Evolutionary conservation across 129 eudicot genomes (phyloP).

Genomic region (Ambrosia trifida): DNA sequence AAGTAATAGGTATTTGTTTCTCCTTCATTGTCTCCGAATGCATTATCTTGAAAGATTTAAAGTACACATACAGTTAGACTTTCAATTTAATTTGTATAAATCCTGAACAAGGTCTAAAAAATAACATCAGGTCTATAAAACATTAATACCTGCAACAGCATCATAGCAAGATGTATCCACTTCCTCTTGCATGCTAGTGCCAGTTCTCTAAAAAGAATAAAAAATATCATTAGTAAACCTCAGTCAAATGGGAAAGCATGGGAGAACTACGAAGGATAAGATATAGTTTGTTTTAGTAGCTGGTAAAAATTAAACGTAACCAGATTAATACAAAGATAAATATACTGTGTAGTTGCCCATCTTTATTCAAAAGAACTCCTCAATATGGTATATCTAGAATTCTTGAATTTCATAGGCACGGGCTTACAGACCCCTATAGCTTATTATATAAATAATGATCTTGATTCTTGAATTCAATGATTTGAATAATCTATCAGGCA

Average conservation of each 20-base stretch:
- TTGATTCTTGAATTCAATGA: neutral
- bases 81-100: neutral
- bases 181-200: conserved; percentile 66
- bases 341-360: neutral
- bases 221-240: conserved; percentile 11
- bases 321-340: neutral
- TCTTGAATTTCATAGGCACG: conserved; percentile 9
- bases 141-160: conserved; percentile 60
- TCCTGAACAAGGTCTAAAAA: neutral
- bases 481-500: conserved; percentile 3
- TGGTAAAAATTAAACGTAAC: neutral
- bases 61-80: conserved; percentile 30
- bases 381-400: neutral
- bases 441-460: neutral
- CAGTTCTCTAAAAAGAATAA: conserved; percentile 53
- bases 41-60: conserved; percentile 53
- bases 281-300: neutral
- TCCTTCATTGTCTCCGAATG: conserved; percentile 85
- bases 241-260: neutral
- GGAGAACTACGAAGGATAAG: neutral
- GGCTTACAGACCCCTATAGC: neutral
- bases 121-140: neutral
- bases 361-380: neutral
- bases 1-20: conserved; percentile 64
- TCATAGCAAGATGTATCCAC: conserved; percentile 76